These are phyloP conservation scores for Sporisorium graminicola DNA, from an alignment of 1,284 basidiomycete species.

Conservation along the genomic window DNA sequence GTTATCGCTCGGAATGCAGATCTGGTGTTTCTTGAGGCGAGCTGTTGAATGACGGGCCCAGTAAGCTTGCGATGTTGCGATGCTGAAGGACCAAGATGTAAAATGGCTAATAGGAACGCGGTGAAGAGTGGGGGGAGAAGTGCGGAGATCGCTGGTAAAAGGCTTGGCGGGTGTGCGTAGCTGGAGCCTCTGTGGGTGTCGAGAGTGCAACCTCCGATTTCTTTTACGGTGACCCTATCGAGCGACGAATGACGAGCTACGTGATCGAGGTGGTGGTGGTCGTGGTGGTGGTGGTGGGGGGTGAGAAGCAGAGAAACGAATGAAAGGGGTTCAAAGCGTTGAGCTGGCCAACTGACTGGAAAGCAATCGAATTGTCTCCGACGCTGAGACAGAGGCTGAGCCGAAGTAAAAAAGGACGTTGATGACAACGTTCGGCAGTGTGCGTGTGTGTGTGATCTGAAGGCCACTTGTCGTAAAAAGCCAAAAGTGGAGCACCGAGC, in stretches of 20 bases:
- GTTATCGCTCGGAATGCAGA: background rate
- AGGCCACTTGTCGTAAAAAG: no score
- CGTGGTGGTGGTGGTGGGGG: slow-evolving; percentile 1
- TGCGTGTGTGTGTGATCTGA: no score
- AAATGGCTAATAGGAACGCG: background rate
- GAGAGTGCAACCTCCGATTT: background rate
- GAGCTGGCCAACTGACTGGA: background rate
- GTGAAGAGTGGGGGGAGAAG: background rate
- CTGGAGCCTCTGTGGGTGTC: background rate
- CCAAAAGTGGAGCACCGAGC: no score
- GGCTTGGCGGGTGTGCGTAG: background rate
- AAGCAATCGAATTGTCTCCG: background rate
- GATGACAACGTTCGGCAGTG: no score
- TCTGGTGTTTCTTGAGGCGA: background rate
- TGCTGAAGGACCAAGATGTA: slow-evolving; percentile 2
- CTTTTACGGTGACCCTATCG: background rate
- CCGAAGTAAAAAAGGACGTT: background rate
- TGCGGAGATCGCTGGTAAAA: slow-evolving; percentile 1
- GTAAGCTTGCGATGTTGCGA: background rate
- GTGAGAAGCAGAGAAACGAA: background rate
- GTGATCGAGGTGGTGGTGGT: background rate
- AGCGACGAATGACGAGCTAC: background rate
- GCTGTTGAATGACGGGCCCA: background rate
- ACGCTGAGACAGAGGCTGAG: background rate
- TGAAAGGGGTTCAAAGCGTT: background rate